These are phyloP conservation scores for Petunia axillaris DNA, from an alignment of 257 asterid species.

Conservation along the genomic window DNA sequence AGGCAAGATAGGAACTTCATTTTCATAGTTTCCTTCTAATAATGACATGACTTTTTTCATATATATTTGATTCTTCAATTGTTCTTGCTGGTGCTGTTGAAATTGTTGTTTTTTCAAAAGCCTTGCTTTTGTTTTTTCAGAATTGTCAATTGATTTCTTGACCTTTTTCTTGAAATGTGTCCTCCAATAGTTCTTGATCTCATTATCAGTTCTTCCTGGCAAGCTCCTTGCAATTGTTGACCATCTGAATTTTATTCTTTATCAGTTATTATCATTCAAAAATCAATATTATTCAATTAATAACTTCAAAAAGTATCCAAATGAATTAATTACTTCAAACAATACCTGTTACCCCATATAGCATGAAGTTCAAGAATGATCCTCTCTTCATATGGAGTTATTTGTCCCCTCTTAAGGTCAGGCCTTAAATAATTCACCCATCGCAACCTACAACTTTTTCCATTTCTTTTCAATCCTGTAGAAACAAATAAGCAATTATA, in stretches of 20 bases:
- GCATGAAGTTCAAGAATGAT: slow-evolving; percentile 62
- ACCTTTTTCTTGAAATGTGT: slow-evolving; percentile 50
- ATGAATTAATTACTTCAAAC: neutral
- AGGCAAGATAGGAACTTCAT: neutral
- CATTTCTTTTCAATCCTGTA: slow-evolving; percentile 57
- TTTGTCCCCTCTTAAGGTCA: slow-evolving; percentile 54
- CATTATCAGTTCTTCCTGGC: slow-evolving; percentile 65
- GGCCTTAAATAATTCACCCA: slow-evolving; percentile 73
- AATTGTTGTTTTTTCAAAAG: neutral
- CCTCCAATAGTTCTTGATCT: slow-evolving; percentile 65
- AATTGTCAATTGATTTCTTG: neutral
- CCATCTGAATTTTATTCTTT: slow-evolving; percentile 42
- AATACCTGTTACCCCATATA: slow-evolving; percentile 60
- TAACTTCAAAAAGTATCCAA: neutral
- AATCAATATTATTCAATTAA: neutral
- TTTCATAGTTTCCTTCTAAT: neutral
- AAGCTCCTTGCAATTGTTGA: slow-evolving; percentile 58
- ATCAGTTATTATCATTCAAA: neutral
- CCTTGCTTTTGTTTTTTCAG: neutral
- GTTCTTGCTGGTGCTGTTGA: neutral
- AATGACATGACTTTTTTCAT: neutral
- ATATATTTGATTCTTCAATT: neutral
- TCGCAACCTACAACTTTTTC: slow-evolving; percentile 61
- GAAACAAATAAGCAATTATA: neutral
- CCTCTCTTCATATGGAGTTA: slow-evolving; percentile 58